These are phyloP conservation scores for Plenodomus biglobosus DNA, from an alignment of 2,329 filamentous ascomycete species.

Conservation along the genomic window DNA sequence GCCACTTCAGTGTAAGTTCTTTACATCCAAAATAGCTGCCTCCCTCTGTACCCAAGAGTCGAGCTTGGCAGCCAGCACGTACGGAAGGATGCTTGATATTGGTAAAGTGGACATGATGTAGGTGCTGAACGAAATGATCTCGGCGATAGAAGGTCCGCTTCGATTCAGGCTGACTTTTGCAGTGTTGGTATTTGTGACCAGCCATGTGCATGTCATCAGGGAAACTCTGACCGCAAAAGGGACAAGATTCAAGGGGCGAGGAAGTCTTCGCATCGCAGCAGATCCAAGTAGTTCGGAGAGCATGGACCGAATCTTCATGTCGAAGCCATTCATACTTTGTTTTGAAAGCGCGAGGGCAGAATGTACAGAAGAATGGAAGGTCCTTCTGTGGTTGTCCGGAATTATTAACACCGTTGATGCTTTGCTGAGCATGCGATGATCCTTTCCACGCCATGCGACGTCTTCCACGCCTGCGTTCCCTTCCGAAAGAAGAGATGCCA, in stretches of 20 bases:
- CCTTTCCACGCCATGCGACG: constrained; percentile 40
- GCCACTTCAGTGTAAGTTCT: constrained; percentile 40
- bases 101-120: constrained; percentile 41
- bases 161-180: constrained; percentile 36
- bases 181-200: constrained; percentile 41
- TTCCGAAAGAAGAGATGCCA: constrained; percentile 40
- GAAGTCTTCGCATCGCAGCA: constrained; percentile 35
- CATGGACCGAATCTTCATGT: constrained; percentile 43
- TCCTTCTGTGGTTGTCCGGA: constrained; percentile 34
- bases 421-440: constrained; percentile 31
- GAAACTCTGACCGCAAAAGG: constrained; percentile 35
- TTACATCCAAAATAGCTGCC: constrained; percentile 39
- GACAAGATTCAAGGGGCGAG: constrained; percentile 28
- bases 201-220: constrained; percentile 42
- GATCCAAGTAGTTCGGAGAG: constrained; percentile 43
- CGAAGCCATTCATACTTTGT: constrained; percentile 44
- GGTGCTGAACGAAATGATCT: constrained; percentile 41
- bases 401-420: constrained; percentile 34
- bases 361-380: constrained; percentile 42
- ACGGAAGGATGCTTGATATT: constrained; percentile 39
- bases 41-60: constrained; percentile 30
- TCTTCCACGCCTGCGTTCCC: constrained; percentile 38
- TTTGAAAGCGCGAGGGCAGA: constrained; percentile 41
- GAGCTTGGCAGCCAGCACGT: constrained; percentile 37
- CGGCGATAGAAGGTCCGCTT: constrained; percentile 43